A percentile compares a stretch with the other conserved stretches of the same genome.
phyloP scores from a whole-genome alignment of 176 grass and related monocot species.

The Oryza glaberrima region DNA sequence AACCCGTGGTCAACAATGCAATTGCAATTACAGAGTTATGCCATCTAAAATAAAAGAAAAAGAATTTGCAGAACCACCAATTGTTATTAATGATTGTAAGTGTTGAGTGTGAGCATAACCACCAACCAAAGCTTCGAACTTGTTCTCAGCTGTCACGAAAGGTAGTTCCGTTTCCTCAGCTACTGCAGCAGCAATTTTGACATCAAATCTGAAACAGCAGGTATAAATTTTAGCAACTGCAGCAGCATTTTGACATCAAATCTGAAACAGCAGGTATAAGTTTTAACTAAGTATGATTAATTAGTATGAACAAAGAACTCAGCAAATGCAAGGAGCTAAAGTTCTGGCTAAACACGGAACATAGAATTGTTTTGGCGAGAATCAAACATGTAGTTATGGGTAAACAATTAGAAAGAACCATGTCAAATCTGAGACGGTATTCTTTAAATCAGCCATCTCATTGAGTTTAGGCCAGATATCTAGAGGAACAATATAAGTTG shows the following conservation, averaged over 20 bases:
- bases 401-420: too few species aligned
- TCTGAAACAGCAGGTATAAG: constrained; percentile 51
- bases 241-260: constrained; percentile 95
- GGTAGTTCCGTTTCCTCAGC: constrained; percentile 88
- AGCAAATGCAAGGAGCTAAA: constrained; percentile 14
- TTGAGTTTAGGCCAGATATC: constrained; percentile 1
- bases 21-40: constrained; percentile 12
- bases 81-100: not conserved
- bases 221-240: constrained; percentile 50
- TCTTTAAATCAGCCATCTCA: not conserved
- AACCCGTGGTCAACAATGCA: not conserved
- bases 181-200: constrained; percentile 90
- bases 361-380: not conserved
- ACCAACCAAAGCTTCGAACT: constrained; percentile 98
- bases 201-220: constrained; percentile 79
- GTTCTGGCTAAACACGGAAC: not conserved
- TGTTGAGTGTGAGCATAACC: constrained; percentile 35
- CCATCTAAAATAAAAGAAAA: not conserved
- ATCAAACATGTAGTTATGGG: not conserved
- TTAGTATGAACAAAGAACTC: constrained; percentile 27
- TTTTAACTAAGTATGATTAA: constrained; percentile 34
- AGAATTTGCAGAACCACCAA: not conserved
- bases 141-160: constrained; percentile 97
- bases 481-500: not conserved
- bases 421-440: too few species aligned